A percentile compares a stretch with the other conserved stretches of the same genome.
Evolutionary conservation across 2,329 filamentous ascomycete species (phyloP).

Genomic region (Hypoxylon sp.): DNA sequence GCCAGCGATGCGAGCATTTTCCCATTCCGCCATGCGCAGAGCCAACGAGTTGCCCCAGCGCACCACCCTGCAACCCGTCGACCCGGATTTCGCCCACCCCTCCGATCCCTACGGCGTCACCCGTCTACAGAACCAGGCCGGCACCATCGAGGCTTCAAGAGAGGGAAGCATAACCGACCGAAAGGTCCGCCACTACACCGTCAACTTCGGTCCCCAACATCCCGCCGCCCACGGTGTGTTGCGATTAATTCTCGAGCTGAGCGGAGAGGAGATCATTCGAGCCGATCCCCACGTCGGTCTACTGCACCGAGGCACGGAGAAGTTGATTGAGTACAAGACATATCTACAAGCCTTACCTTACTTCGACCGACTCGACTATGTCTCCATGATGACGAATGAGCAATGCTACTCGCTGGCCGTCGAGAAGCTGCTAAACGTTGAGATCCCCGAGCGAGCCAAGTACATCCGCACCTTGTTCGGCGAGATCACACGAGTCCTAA

Average conservation of each 20-base stretch:
- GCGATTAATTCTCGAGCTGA: slow-evolving; percentile 95
- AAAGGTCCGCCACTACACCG: slow-evolving; percentile 98
- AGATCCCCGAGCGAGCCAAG: slow-evolving; percentile 94
- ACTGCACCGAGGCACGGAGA: slow-evolving; percentile 96
- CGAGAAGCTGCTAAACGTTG: slow-evolving; percentile 96
- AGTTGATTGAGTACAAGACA: slow-evolving; percentile 99
- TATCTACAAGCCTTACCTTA: slow-evolving; percentile 98
- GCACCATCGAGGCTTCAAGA: slow-evolving; percentile 55
- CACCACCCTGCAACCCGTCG: slow-evolving; percentile 71
- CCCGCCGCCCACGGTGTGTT: slow-evolving; percentile 98
- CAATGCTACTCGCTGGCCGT: slow-evolving; percentile 95
- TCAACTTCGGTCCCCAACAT: slow-evolving; percentile 99
- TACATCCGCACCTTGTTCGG: slow-evolving; percentile 96
- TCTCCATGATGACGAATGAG: slow-evolving; percentile 99
- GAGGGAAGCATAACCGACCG: slow-evolving; percentile 65
- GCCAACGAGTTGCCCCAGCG: slow-evolving; percentile 67
- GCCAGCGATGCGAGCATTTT: slow-evolving; percentile 63
- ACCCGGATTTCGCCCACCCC: slow-evolving; percentile 67
- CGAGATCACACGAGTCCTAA: slow-evolving; percentile 91
- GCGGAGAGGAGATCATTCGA: slow-evolving; percentile 96
- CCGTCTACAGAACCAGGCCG: slow-evolving; percentile 53
- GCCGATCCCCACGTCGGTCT: slow-evolving; percentile 96
- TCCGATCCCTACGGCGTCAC: slow-evolving; percentile 58
- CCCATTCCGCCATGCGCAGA: slow-evolving; percentile 68
- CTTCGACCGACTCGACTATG: slow-evolving; percentile 98